A percentile compares a stretch with the other conserved stretches of the same genome.
phyloP scores from a whole-genome alignment of 345 rosid species.

The Boechera divaricarpa region DNA sequence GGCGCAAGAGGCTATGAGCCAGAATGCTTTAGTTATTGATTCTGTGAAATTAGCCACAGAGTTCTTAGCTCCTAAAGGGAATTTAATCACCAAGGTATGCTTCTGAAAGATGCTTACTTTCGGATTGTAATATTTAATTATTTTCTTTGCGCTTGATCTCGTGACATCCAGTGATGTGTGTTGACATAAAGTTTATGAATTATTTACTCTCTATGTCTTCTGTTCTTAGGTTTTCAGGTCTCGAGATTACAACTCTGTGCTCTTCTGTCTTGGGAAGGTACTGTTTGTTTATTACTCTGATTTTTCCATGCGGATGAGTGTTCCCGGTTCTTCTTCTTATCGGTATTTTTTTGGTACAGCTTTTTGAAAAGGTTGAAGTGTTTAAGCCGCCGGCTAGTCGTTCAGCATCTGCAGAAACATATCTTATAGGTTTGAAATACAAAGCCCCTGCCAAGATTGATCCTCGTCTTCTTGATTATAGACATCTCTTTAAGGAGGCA shows the following conservation, averaged over 20 bases:
- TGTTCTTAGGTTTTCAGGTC: constrained; percentile 83
- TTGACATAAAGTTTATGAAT: neutral
- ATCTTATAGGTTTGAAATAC: constrained; percentile 76
- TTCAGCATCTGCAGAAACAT: constrained; percentile 89
- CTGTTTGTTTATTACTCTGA: neutral
- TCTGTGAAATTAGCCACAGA: constrained; percentile 81
- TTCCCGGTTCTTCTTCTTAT: neutral
- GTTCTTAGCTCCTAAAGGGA: constrained; percentile 79
- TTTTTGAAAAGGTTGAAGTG: constrained; percentile 94
- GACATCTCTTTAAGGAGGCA: constrained; percentile 74
- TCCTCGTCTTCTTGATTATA: constrained; percentile 83
- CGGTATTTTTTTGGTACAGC: constrained; percentile 46
- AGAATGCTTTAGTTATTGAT: constrained; percentile 92
- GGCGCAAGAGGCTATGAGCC: constrained; percentile 87
- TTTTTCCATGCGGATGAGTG: neutral
- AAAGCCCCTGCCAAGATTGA: constrained; percentile 96
- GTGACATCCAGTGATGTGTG: neutral
- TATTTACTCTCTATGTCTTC: neutral
- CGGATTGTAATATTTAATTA: neutral
- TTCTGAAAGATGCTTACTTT: neutral
- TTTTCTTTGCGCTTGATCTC: neutral
- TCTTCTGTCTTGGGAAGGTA: constrained; percentile 83
- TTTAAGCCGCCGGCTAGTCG: constrained; percentile 96
- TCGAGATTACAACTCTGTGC: constrained; percentile 81
- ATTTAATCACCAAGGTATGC: constrained; percentile 75